Percentiles rank a stretch among this genome's conserved stretches.
Conservation (phyloP, 768 basidiomycete genomes). For the Lactifluus rugatus region DNA sequence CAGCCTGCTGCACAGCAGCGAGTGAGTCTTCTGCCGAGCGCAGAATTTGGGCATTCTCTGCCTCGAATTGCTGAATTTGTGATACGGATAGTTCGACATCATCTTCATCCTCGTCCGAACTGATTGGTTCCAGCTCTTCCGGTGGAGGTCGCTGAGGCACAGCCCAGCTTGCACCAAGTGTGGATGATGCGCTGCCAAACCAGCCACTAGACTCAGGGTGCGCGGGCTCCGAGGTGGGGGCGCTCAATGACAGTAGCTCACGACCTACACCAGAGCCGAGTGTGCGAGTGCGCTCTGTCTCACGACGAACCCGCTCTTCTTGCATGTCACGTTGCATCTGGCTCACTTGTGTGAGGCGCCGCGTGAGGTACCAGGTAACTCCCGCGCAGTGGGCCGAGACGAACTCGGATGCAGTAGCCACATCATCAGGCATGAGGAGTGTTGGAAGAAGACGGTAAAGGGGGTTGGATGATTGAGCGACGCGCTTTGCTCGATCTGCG, state of each 20-base stretch:
- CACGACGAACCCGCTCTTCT: slow-evolving; percentile 85
- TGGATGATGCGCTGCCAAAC: slow-evolving; percentile 34
- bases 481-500: slow-evolving; percentile 57
- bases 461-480: slow-evolving; percentile 54
- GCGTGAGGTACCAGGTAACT: slow-evolving; percentile 84
- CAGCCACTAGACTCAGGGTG: slow-evolving; percentile 44
- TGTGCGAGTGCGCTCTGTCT: slow-evolving; percentile 73
- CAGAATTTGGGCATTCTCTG: slow-evolving; percentile 82
- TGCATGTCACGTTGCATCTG: slow-evolving; percentile 81
- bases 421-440: slow-evolving; percentile 48
- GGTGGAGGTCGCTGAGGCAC: slow-evolving; percentile 31
- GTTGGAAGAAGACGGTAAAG: slow-evolving; percentile 62
- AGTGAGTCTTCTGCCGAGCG: slow-evolving; percentile 78
- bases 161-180: slow-evolving; percentile 35
- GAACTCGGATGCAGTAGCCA: slow-evolving; percentile 54
- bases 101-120: slow-evolving; percentile 57
- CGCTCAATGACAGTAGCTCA: slow-evolving; percentile 42
- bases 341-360: slow-evolving; percentile 69
- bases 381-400: slow-evolving; percentile 86
- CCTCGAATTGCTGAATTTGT: slow-evolving; percentile 88
- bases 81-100: slow-evolving; percentile 76
- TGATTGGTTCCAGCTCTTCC: slow-evolving; percentile 33
- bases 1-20: slow-evolving; percentile 84
- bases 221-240: slow-evolving; percentile 32
- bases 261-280: slow-evolving; percentile 72